Percentiles rank a stretch among this genome's conserved stretches.
Conservation (phyloP, 129 eudicot species). For the Helianthus tuberosus region DNA sequence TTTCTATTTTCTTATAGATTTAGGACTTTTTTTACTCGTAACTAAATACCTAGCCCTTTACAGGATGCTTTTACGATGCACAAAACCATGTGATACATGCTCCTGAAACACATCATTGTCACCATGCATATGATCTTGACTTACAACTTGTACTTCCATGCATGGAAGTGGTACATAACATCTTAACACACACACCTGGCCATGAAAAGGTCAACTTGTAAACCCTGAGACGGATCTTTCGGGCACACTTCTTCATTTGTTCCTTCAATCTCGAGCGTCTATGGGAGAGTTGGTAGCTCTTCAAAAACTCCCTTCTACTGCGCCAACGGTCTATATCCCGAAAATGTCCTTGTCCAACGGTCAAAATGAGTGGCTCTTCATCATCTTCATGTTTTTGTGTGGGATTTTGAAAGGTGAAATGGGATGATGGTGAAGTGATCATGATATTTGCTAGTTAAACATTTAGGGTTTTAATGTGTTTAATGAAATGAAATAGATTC, state of each 20-base stretch:
- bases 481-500: background rate
- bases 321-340: slow-evolving; percentile 34
- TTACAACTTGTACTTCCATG: slow-evolving; percentile 8
- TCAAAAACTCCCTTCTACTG: slow-evolving; percentile 40
- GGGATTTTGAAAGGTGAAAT: slow-evolving; percentile 2
- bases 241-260: slow-evolving; percentile 27
- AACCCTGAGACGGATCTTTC: slow-evolving; percentile 32
- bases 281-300: slow-evolving; percentile 28
- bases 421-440: slow-evolving; percentile 33
- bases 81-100: slow-evolving; percentile 15
- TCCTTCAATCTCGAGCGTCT: slow-evolving; percentile 20
- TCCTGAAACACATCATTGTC: slow-evolving; percentile 19
- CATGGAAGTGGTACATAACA: slow-evolving; percentile 38
- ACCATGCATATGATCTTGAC: slow-evolving; percentile 18
- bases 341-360: slow-evolving; percentile 4
- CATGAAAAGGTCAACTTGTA: slow-evolving; percentile 32
- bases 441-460: slow-evolving; percentile 14
- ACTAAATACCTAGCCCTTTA: background rate
- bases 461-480: slow-evolving; percentile 15
- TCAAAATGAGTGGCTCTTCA: slow-evolving; percentile 20
- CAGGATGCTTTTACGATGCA: background rate
- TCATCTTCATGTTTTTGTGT: slow-evolving; percentile 26
- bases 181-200: slow-evolving; percentile 37
- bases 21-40: background rate
- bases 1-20: background rate